Percentiles rank a stretch among this genome's conserved stretches.
Evolutionary conservation across 352 stramenopile species (phyloP).

Genomic region (Elongisporangium undulatum): DNA sequence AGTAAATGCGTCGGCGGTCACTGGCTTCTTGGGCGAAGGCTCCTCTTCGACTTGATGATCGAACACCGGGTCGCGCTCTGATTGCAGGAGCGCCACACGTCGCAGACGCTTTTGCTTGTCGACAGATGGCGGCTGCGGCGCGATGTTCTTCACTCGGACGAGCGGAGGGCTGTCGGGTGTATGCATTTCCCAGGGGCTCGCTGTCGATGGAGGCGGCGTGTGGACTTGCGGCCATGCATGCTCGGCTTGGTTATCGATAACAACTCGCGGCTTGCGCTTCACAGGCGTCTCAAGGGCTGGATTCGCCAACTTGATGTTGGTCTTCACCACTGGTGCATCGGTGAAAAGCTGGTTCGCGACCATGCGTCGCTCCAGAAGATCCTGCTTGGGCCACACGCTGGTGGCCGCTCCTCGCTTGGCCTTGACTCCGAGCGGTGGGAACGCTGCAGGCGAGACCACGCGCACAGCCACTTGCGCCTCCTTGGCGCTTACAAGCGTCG

Average conservation of each 20-base stretch:
- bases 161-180: slow-evolving; percentile 1
- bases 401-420: slow-evolving; percentile 1
- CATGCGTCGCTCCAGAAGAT: slow-evolving; percentile 48
- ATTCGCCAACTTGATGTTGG: slow-evolving; percentile 1
- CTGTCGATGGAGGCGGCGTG: not conserved
- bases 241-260: slow-evolving; percentile 7
- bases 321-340: not conserved
- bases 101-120: slow-evolving; percentile 13
- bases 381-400: slow-evolving; percentile 32
- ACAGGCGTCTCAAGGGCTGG: not conserved
- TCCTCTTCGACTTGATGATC: slow-evolving; percentile 8
- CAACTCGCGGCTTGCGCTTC: not conserved
- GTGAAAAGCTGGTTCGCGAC: slow-evolving; percentile 4
- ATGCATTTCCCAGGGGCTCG: not conserved
- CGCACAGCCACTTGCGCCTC: slow-evolving; percentile 19
- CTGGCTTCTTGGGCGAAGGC: not conserved
- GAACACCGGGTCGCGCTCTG: not conserved
- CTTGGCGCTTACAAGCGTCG: slow-evolving; percentile 32
- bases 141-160: slow-evolving; percentile 10
- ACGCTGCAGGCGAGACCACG: slow-evolving; percentile 21
- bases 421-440: slow-evolving; percentile 17
- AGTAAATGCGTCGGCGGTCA: slow-evolving; percentile 3
- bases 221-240: not conserved
- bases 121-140: slow-evolving; percentile 1
- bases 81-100: slow-evolving; percentile 4